Conservation (phyloP, 768 basidiomycete genomes). For the Hemileccinum impolitum region DNA sequence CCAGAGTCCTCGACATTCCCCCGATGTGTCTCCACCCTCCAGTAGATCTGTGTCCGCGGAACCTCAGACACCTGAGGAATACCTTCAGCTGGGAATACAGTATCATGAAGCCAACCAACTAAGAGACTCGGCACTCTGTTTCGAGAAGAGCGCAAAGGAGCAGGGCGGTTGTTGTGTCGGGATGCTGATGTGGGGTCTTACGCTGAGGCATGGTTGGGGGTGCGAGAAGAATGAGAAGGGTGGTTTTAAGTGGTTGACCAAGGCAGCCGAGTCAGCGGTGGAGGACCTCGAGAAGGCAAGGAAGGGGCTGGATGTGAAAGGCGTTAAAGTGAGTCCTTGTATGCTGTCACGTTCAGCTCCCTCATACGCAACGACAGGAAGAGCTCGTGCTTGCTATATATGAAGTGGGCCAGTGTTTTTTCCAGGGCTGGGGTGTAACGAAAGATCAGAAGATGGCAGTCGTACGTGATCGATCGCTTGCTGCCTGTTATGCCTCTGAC, state of each 20-base stretch:
- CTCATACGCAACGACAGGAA: constrained; percentile 36
- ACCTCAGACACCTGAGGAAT: constrained; percentile 55
- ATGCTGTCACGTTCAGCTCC: background rate
- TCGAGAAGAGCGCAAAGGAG: constrained; percentile 72
- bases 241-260: constrained; percentile 80
- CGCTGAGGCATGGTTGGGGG: constrained; percentile 88
- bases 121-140: constrained; percentile 63
- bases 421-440: constrained; percentile 85
- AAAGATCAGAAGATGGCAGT: constrained; percentile 91
- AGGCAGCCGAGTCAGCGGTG: constrained; percentile 79
- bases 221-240: constrained; percentile 71
- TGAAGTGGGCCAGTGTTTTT: constrained; percentile 91
- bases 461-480: constrained; percentile 40
- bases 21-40: constrained; percentile 13
- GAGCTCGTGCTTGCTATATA: constrained; percentile 88
- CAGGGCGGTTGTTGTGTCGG: constrained; percentile 82
- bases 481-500: background rate
- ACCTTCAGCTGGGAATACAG: constrained; percentile 71
- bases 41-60: constrained; percentile 20
- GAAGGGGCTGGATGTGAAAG: constrained; percentile 48
- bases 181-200: constrained; percentile 90
- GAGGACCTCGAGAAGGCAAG: constrained; percentile 67
- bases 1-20: constrained; percentile 11
- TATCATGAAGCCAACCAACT: constrained; percentile 75
- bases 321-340: constrained; percentile 46